phyloP scores from a whole-genome alignment of 2,329 filamentous ascomycete genomes.

The Chaetomium olivaceum region DNA sequence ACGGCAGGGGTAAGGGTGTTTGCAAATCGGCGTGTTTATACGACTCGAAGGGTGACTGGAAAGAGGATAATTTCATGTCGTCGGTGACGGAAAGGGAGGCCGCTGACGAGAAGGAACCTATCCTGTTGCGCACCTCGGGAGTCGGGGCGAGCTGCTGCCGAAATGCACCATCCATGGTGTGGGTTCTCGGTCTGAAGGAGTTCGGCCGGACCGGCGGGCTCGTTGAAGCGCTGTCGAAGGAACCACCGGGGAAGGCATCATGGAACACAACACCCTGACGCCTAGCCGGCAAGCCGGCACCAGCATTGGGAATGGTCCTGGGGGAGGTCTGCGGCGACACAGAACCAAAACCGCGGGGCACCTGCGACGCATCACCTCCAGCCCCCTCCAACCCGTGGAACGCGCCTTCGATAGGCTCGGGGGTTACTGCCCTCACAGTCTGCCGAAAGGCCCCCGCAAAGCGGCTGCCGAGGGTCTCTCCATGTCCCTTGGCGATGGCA shows the following conservation, averaged over 20 bases:
- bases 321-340: slow-evolving; percentile 50
- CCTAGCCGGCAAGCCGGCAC: slow-evolving; percentile 35
- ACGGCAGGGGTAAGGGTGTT: slow-evolving; percentile 35
- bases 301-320: slow-evolving; percentile 44
- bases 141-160: slow-evolving; percentile 48
- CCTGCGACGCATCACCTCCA: slow-evolving; percentile 24
- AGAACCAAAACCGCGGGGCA: slow-evolving; percentile 39
- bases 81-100: slow-evolving; percentile 55
- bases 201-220: slow-evolving; percentile 44
- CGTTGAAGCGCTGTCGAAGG: slow-evolving; percentile 51
- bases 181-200: slow-evolving; percentile 54
- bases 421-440: slow-evolving; percentile 66
- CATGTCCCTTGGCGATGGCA: slow-evolving; percentile 30
- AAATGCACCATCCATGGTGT: slow-evolving; percentile 59
- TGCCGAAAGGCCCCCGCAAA: slow-evolving; percentile 36
- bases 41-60: slow-evolving; percentile 44
- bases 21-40: slow-evolving; percentile 43
- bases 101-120: slow-evolving; percentile 70
- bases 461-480: slow-evolving; percentile 36
- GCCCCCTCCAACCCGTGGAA: slow-evolving; percentile 32
- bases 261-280: slow-evolving; percentile 64
- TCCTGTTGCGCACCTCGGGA: slow-evolving; percentile 59
- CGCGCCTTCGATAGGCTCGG: slow-evolving; percentile 53
- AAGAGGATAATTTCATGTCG: slow-evolving; percentile 40
- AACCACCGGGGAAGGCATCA: slow-evolving; percentile 54